These are phyloP conservation scores for Vickermania spadyakhi DNA, from an alignment of 208 protist genomes.

Conservation along the genomic window DNA sequence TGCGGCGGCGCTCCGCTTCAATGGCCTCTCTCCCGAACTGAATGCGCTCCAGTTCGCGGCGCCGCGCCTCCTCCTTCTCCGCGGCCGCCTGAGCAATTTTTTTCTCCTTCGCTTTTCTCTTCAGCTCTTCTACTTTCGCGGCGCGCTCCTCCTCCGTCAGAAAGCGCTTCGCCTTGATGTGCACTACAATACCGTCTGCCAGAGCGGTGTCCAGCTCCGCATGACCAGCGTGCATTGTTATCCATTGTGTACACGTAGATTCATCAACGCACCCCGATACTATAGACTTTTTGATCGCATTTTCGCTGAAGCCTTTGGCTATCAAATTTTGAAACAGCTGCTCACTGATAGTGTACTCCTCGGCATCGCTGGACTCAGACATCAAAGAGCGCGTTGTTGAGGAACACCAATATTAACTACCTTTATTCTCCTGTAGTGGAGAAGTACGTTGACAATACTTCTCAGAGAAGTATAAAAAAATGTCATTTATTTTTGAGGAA, in stretches of 20 bases:
- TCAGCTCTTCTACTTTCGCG: constrained; percentile 59
- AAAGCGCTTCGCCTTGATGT: constrained; percentile 44
- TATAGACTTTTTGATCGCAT: constrained; percentile 85
- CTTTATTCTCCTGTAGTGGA: too few species aligned
- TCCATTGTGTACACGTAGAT: constrained; percentile 69
- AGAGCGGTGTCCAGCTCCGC: constrained; percentile 77
- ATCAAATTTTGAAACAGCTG: constrained; percentile 39
- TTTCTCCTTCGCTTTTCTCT: constrained; percentile 37
- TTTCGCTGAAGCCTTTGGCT: constrained; percentile 64
- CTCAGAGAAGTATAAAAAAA: too few species aligned
- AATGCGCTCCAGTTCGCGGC: constrained; percentile 50
- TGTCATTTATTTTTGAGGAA: too few species aligned
- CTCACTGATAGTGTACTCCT: constrained; percentile 40
- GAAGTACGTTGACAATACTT: too few species aligned
- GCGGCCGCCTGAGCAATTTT: constrained; percentile 38
- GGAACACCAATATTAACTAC: too few species aligned
- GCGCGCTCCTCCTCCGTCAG: constrained; percentile 65
- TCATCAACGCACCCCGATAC: constrained; percentile 74
- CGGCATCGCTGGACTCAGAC: too few species aligned
- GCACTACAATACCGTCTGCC: constrained; percentile 50
- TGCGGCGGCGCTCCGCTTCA: constrained; percentile 36
- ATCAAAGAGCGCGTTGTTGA: too few species aligned
- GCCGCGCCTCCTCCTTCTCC: constrained; percentile 26
- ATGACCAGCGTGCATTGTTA: constrained; percentile 76
- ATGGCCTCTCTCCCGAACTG: constrained; percentile 47